These are phyloP conservation scores for Cyberlindnera galapagoensis DNA, from an alignment of 805 yeast genomes.

Conservation along the genomic window DNA sequence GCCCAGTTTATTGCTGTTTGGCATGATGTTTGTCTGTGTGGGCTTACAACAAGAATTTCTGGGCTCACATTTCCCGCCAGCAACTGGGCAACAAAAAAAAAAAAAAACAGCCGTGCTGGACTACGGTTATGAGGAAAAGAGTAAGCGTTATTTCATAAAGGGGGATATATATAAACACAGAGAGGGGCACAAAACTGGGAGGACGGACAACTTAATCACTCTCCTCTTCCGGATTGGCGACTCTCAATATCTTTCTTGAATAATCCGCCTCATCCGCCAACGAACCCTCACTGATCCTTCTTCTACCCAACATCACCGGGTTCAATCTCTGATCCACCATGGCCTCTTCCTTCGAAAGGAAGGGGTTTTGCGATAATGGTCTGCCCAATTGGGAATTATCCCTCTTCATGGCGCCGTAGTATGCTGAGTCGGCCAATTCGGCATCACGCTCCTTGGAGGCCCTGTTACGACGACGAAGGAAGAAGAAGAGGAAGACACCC, in stretches of 20 bases:
- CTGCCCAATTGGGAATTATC: slow-evolving; percentile 28
- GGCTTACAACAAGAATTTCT: too few relatives aligned
- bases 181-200: too few relatives aligned
- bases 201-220: too few relatives aligned
- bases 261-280: slow-evolving; percentile 83
- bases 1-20: too few relatives aligned
- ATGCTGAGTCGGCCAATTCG: slow-evolving; percentile 48
- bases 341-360: slow-evolving; percentile 51
- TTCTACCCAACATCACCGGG: slow-evolving; percentile 74
- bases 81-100: slow-evolving; percentile 1
- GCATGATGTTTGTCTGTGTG: too few relatives aligned
- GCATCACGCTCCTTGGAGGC: slow-evolving; percentile 31
- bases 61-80: slow-evolving; percentile 1
- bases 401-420: slow-evolving; percentile 51
- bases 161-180: too few relatives aligned
- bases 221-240: slow-evolving; percentile 88
- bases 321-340: slow-evolving; percentile 59
- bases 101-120: too few relatives aligned
- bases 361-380: slow-evolving; percentile 48
- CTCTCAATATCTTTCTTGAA: slow-evolving; percentile 72
- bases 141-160: too few relatives aligned
- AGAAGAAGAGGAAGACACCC: slow-evolving; percentile 33
- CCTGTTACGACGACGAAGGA: slow-evolving; percentile 33
- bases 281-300: slow-evolving; percentile 80
- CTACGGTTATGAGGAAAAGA: too few relatives aligned